Conservation (phyloP, 495 filamentous ascomycete genomes). For the Daldinia decipiens region DNA sequence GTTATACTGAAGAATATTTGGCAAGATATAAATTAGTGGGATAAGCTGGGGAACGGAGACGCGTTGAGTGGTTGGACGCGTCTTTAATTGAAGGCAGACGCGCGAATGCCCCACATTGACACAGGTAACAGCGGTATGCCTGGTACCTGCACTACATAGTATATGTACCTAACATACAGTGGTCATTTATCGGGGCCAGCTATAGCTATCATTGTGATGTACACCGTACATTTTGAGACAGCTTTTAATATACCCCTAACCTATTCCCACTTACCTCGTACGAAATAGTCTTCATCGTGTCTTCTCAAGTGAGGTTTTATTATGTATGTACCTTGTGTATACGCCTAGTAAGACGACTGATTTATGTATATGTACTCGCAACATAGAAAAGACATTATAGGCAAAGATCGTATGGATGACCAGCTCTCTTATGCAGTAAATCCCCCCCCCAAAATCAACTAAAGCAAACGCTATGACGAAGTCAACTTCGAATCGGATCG, state of each 20-base stretch:
- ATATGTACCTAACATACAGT: background rate
- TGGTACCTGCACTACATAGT: background rate
- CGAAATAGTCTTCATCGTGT: background rate
- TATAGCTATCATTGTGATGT: background rate
- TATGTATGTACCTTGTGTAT: conserved; percentile 34
- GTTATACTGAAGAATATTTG: conserved; percentile 14
- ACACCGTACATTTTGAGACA: background rate
- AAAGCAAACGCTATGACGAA: conserved; percentile 32
- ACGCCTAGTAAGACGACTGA: conserved; percentile 15
- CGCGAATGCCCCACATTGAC: conserved; percentile 26
- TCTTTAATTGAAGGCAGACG: conserved; percentile 42
- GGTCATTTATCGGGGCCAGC: background rate
- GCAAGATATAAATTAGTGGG: conserved; percentile 32
- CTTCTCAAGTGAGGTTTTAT: conserved; percentile 32
- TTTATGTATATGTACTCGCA: conserved; percentile 30
- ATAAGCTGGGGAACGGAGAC: conserved; percentile 40
- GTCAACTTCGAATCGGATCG: conserved; percentile 16
- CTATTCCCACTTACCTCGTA: background rate
- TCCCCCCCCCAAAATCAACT: conserved; percentile 17
- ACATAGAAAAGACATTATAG: conserved; percentile 43
- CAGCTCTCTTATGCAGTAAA: conserved; percentile 37
- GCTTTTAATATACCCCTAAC: background rate
- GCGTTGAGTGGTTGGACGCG: conserved; percentile 43
- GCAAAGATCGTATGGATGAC: conserved; percentile 44
- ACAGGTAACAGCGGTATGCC: conserved; percentile 11